Evolutionary conservation across 345 rosid genomes (phyloP).

Genomic region (Mangifera indica): DNA sequence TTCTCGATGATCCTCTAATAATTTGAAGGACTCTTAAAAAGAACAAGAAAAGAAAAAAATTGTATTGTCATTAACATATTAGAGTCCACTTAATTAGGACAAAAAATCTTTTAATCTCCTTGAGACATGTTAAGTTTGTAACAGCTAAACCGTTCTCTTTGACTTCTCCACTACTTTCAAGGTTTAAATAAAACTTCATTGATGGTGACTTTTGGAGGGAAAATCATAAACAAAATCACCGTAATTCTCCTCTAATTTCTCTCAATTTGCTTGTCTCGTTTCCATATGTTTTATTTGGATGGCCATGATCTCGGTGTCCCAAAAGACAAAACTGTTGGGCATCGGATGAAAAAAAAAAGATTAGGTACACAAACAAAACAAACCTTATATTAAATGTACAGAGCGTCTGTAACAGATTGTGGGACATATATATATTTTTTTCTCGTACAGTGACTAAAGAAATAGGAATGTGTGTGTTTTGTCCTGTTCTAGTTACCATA

Average conservation of each 20-base stretch:
- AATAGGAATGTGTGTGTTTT: background rate
- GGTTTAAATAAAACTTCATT: conserved; percentile 8
- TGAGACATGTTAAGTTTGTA: background rate
- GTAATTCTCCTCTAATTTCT: background rate
- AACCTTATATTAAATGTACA: background rate
- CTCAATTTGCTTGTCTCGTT: background rate
- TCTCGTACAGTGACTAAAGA: background rate
- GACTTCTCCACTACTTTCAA: conserved; percentile 20
- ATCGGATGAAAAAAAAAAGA: background rate
- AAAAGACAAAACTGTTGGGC: conserved; percentile 4
- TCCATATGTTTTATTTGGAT: background rate
- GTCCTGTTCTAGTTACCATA: background rate
- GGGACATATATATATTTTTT: too few relatives aligned
- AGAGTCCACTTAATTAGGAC: too few relatives aligned
- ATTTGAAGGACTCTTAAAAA: too few relatives aligned
- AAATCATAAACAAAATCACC: conserved; percentile 12
- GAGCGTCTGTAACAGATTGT: background rate
- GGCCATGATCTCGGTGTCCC: background rate
- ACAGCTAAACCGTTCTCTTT: conserved; percentile 21
- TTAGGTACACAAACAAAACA: too few relatives aligned
- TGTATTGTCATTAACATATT: background rate
- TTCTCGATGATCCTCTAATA: too few relatives aligned
- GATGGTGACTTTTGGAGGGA: conserved; percentile 35
- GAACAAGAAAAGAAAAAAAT: background rate
- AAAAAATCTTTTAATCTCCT: background rate